Conservation (phyloP, 2,329 filamentous ascomycete genomes). For the Colletotrichum sp. region DNA sequence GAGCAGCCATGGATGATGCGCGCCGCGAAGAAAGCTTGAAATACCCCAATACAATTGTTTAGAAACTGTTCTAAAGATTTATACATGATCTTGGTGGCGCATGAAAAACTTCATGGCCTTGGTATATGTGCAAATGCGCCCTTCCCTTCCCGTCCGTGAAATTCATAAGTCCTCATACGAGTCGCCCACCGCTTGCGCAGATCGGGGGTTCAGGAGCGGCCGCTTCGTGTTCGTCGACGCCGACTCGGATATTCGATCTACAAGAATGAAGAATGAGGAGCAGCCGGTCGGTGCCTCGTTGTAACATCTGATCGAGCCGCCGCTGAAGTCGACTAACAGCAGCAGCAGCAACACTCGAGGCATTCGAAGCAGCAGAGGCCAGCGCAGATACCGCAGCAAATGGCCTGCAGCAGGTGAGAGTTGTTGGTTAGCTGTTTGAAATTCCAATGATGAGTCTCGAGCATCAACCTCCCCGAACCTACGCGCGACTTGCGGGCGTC, state of each 20-base stretch:
- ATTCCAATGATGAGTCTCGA: neutral
- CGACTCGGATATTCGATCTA: neutral
- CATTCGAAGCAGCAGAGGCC: slow-evolving; percentile 45
- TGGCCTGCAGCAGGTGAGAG: slow-evolving; percentile 29
- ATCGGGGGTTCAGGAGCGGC: neutral
- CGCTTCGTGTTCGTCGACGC: neutral
- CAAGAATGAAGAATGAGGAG: neutral
- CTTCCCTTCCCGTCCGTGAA: neutral
- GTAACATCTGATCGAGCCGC: neutral
- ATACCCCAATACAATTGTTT: neutral
- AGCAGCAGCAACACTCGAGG: slow-evolving; percentile 33
- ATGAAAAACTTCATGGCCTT: neutral
- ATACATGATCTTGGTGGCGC: neutral
- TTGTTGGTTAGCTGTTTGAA: neutral
- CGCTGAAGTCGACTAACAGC: neutral
- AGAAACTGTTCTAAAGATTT: neutral
- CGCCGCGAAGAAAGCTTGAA: neutral
- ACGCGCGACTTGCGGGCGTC: neutral
- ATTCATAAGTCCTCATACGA: neutral
- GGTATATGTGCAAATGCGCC: slow-evolving; percentile 14
- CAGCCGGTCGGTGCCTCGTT: neutral
- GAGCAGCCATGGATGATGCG: neutral
- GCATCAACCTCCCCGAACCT: slow-evolving; percentile 1
- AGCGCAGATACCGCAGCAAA: slow-evolving; percentile 45
- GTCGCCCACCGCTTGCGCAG: neutral